These are phyloP conservation scores for Arxiozyma bovina DNA, from an alignment of 1,139 yeast genomes.

Conservation along the genomic window DNA sequence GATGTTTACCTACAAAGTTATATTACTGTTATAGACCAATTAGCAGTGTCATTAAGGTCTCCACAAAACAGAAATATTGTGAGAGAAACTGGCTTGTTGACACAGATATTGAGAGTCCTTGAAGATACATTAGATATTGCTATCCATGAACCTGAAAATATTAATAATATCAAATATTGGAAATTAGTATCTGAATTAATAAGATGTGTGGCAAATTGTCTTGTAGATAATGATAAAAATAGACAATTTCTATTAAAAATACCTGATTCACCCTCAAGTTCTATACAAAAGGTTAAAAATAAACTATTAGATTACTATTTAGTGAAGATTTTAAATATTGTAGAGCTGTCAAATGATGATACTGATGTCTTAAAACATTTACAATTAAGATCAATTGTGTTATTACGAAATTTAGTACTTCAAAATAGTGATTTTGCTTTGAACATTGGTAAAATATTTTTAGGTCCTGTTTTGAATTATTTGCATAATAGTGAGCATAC, in stretches of 20 bases:
- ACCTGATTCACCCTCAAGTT: constrained; percentile 3
- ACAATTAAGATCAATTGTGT: constrained; percentile 23
- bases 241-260: constrained; percentile 16
- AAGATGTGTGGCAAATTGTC: constrained; percentile 28
- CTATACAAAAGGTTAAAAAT: constrained; percentile 5
- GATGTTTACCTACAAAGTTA: constrained; percentile 14
- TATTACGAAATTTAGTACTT: constrained; percentile 24
- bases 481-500: constrained; percentile 8
- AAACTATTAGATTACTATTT: constrained; percentile 14
- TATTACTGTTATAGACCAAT: constrained; percentile 21
- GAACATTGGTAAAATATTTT: constrained; percentile 11
- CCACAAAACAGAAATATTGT: constrained; percentile 25
- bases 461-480: constrained; percentile 13
- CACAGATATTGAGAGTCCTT: constrained; percentile 14
- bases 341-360: constrained; percentile 7
- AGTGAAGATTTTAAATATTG: constrained; percentile 12
- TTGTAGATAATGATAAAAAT: constrained; percentile 28
- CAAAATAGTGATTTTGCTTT: constrained; percentile 17
- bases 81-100: constrained; percentile 23
- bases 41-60: constrained; percentile 27
- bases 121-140: constrained; percentile 12
- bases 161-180: constrained; percentile 9
- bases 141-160: constrained; percentile 7
- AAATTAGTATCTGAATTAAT: constrained; percentile 23
- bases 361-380: constrained; percentile 7